These are phyloP conservation scores for Maudiozyma pseudohumilis DNA, from an alignment of 805 yeast genomes.

Conservation along the genomic window DNA sequence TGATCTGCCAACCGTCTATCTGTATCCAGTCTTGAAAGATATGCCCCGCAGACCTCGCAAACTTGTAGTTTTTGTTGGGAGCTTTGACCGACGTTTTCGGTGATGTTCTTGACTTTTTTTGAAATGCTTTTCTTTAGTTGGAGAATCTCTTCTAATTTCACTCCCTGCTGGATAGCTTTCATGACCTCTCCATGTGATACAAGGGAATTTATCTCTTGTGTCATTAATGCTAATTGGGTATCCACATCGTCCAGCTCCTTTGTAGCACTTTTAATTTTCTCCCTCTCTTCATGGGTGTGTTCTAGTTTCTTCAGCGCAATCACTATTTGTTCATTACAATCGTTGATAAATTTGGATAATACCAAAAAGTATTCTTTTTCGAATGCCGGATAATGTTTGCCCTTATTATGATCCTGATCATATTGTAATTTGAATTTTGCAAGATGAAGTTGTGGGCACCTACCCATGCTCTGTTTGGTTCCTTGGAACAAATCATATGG, in stretches of 20 bases:
- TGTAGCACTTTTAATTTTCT: slow-evolving; percentile 44
- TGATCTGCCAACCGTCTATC: slow-evolving; percentile 86
- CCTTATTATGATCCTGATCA: slow-evolving; percentile 37
- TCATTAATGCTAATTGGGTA: slow-evolving; percentile 51
- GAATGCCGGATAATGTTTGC: slow-evolving; percentile 36
- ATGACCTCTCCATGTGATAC: slow-evolving; percentile 40
- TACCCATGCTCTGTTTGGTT: slow-evolving; percentile 75
- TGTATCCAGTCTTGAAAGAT: slow-evolving; percentile 72
- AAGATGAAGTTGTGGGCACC: slow-evolving; percentile 65
- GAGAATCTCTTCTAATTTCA: slow-evolving; percentile 35
- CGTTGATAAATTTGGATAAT: slow-evolving; percentile 48
- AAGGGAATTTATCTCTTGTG: slow-evolving; percentile 53
- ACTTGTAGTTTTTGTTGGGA: slow-evolving; percentile 88
- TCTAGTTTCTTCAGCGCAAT: slow-evolving; percentile 50
- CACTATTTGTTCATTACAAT: slow-evolving; percentile 55
- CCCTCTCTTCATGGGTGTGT: slow-evolving; percentile 65
- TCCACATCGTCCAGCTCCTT: slow-evolving; percentile 53
- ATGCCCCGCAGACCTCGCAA: slow-evolving; percentile 85
- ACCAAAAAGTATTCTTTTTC: slow-evolving; percentile 37
- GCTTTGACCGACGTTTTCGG: slow-evolving; percentile 70
- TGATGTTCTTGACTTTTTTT: slow-evolving; percentile 45
- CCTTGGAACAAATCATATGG: slow-evolving; percentile 76
- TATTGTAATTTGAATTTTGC: slow-evolving; percentile 68
- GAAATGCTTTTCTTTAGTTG: slow-evolving; percentile 44
- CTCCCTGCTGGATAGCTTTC: slow-evolving; percentile 42